Conservation (phyloP, 306 rosid genomes). For the Neltuma alba region DNA sequence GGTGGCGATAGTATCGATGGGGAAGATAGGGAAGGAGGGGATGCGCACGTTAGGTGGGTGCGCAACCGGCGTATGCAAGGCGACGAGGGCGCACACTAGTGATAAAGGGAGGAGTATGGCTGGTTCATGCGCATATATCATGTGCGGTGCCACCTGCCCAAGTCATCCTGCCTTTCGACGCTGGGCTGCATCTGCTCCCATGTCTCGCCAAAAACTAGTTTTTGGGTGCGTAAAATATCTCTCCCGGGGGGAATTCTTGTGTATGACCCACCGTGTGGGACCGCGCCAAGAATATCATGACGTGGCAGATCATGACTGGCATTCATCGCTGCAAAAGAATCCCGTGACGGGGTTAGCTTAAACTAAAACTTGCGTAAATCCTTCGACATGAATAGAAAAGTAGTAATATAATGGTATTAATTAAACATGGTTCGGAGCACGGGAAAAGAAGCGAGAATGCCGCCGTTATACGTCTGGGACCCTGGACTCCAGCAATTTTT, state of each 20-base stretch:
- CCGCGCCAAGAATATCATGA: conserved; percentile 13
- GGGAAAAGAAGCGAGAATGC: not conserved
- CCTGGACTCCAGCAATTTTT: not conserved
- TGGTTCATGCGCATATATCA: conserved; percentile 50
- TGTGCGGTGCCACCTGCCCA: conserved; percentile 37
- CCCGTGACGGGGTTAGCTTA: not conserved
- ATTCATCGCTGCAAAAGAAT: not conserved
- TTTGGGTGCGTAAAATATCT: conserved; percentile 5
- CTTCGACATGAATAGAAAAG: too few species aligned
- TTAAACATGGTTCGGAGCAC: not conserved
- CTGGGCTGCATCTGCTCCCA: conserved; percentile 20
- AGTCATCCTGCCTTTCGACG: conserved; percentile 31
- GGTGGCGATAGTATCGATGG: conserved; percentile 28
- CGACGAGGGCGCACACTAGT: conserved; percentile 48
- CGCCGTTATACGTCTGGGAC: not conserved
- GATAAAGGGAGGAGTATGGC: conserved; percentile 33
- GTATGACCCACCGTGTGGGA: not conserved
- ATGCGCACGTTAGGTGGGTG: conserved; percentile 61
- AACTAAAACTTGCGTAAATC: too few species aligned
- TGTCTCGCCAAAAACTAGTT: not conserved
- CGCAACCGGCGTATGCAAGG: conserved; percentile 53
- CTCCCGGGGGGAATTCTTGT: not conserved
- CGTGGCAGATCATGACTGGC: conserved; percentile 35
- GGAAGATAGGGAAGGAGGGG: conserved; percentile 39
- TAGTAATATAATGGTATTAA: too few species aligned